Conservation (phyloP, 1,139 yeast species). For the Debaryomyces subglobosus region DNA sequence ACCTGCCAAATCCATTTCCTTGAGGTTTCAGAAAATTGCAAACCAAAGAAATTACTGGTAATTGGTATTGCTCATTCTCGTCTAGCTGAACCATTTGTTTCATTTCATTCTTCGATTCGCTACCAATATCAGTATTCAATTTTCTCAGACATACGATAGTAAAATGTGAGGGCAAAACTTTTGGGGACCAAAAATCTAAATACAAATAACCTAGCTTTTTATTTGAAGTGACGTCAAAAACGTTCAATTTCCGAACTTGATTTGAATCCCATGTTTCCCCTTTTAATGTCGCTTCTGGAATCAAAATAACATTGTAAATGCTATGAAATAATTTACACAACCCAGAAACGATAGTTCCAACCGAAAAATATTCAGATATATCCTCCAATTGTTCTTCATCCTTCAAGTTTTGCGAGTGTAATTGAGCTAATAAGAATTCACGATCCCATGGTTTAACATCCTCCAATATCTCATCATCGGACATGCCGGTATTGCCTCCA, state of each 20-base stretch:
- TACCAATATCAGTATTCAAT: slow-evolving; percentile 33
- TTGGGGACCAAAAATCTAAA: slow-evolving; percentile 50
- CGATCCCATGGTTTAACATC: slow-evolving; percentile 88
- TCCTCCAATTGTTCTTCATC: slow-evolving; percentile 32
- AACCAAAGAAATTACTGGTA: slow-evolving; percentile 87
- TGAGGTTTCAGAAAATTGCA: slow-evolving; percentile 70
- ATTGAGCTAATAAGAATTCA: slow-evolving; percentile 55
- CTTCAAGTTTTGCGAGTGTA: slow-evolving; percentile 17
- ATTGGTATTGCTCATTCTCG: slow-evolving; percentile 59
- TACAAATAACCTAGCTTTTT: slow-evolving; percentile 43
- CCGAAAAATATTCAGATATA: slow-evolving; percentile 68
- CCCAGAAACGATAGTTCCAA: slow-evolving; percentile 88
- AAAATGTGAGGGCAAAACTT: slow-evolving; percentile 83
- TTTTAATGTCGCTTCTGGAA: slow-evolving; percentile 60
- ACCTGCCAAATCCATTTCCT: slow-evolving; percentile 23
- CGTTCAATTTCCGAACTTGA: slow-evolving; percentile 85
- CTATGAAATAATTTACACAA: slow-evolving; percentile 68
- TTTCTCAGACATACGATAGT: slow-evolving; percentile 92
- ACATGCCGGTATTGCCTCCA: slow-evolving; percentile 19
- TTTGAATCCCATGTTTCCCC: slow-evolving; percentile 87
- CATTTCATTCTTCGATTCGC: slow-evolving; percentile 29
- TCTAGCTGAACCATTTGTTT: slow-evolving; percentile 56
- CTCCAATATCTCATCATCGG: slow-evolving; percentile 45
- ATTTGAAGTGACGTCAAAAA: slow-evolving; percentile 37
- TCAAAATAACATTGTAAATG: slow-evolving; percentile 76